Percentiles rank a stretch among this genome's conserved stretches.
These are phyloP conservation scores for Trichoderma lentiforme DNA, from an alignment of 2,329 filamentous ascomycete genomes.

Conservation along the genomic window DNA sequence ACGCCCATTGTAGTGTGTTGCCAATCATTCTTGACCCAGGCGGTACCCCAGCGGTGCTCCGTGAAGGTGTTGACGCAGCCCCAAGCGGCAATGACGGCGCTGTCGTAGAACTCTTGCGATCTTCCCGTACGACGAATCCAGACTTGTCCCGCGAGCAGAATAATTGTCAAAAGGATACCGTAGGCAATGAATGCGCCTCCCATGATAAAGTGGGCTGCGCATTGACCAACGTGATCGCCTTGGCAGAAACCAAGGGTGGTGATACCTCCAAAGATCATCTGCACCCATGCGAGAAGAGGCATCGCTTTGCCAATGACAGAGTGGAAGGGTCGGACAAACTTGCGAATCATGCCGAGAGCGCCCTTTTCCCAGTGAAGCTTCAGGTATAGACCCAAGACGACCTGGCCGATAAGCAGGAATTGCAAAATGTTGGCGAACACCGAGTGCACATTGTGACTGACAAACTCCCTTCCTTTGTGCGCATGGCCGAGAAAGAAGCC, in stretches of 20 bases:
- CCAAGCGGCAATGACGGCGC: slow-evolving; percentile 85
- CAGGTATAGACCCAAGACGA: slow-evolving; percentile 79
- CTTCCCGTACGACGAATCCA: slow-evolving; percentile 81
- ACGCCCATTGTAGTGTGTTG: slow-evolving; percentile 99
- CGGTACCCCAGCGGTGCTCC: slow-evolving; percentile 86
- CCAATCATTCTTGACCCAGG: slow-evolving; percentile 90
- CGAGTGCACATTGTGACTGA: slow-evolving; percentile 70
- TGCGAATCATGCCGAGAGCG: slow-evolving; percentile 74
- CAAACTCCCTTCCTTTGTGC: slow-evolving; percentile 86
- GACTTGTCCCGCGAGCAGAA: slow-evolving; percentile 82
- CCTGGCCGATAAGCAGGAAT: slow-evolving; percentile 72
- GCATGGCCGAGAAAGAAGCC: slow-evolving; percentile 90
- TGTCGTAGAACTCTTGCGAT: slow-evolving; percentile 97
- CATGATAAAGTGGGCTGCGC: slow-evolving; percentile 97
- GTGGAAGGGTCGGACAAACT: slow-evolving; percentile 68
- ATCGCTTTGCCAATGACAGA: slow-evolving; percentile 82
- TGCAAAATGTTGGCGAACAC: slow-evolving; percentile 78
- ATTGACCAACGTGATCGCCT: slow-evolving; percentile 87
- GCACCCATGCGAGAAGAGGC: slow-evolving; percentile 82
- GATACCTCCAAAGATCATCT: slow-evolving; percentile 96
- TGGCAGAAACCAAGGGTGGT: slow-evolving; percentile 90
- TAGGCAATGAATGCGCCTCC: slow-evolving; percentile 94
- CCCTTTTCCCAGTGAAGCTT: slow-evolving; percentile 85
- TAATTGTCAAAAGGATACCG: slow-evolving; percentile 78
- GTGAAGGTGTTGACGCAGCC: slow-evolving; percentile 98